Evolutionary conservation across 2,329 filamentous ascomycete genomes (phyloP).

Genomic region (Pleoardoris graminearum): DNA sequence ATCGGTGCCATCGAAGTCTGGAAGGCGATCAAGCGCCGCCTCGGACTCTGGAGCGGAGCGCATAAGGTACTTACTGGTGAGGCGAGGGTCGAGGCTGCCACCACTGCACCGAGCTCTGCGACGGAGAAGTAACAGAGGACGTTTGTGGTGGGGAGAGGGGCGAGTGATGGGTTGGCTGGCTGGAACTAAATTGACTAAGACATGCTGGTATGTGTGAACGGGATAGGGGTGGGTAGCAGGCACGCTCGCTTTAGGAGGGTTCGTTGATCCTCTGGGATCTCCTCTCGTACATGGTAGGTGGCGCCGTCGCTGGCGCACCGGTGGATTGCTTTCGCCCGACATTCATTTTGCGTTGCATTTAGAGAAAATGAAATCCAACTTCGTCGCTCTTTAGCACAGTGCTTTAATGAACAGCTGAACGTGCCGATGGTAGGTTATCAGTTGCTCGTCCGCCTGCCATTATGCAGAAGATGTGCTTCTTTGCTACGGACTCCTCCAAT

Average conservation of each 20-base stretch:
- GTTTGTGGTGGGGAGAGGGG: neutral
- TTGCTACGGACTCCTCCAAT: too few relatives aligned
- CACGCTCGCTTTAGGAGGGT: conserved; percentile 4
- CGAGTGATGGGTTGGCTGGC: neutral
- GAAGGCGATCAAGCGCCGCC: conserved; percentile 50
- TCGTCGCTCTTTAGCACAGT: conserved; percentile 12
- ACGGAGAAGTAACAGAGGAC: conserved; percentile 2
- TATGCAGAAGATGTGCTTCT: too few relatives aligned
- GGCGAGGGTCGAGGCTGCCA: conserved; percentile 27
- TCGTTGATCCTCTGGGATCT: conserved; percentile 1
- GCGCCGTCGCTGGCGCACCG: conserved; percentile 4
- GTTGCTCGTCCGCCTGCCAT: too few relatives aligned
- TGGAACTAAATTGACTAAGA: conserved; percentile 9
- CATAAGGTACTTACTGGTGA: conserved; percentile 37
- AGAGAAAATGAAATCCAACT: conserved; percentile 12
- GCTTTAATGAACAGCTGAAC: too few relatives aligned
- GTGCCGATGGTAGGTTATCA: too few relatives aligned
- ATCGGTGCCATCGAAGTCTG: conserved; percentile 49
- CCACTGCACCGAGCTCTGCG: neutral
- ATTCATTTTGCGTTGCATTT: conserved; percentile 3
- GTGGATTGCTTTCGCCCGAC: neutral
- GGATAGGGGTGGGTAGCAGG: neutral
- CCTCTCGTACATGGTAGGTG: neutral
- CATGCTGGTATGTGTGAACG: neutral
- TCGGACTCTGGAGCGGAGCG: conserved; percentile 40